Evolutionary conservation across 1,139 yeast genomes (phyloP), one percentile per base, ranked within the genome.

Genomic region (Geotrichum siamense): DNA sequence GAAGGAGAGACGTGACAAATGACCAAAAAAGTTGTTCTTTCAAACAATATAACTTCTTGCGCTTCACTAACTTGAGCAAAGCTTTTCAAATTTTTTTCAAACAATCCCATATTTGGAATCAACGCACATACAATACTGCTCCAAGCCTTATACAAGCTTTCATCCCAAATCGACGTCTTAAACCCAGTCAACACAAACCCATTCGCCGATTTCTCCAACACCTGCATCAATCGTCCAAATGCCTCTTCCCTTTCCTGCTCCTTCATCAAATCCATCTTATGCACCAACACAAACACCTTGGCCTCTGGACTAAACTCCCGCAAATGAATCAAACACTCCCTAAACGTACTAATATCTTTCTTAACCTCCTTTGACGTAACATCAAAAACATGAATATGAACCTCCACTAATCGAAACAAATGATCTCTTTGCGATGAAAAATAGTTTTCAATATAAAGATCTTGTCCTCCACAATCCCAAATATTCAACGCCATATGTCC

Each of bases 381-480:
- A 55, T 91, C 99, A 62, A 91, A 91, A 21, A 91, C 98, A 64
- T 89, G 95, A 52, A 93, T 91, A 35, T 91, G 72, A n/a, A 93
- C 97, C 61, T 91, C 96, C 19, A 91, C 96, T 84, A 86, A 86
- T 56, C 87, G 83, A 67, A 91, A 91, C 38, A 89, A 87, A 60
- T 85, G 94, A 60, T 84, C 94, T 59, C 89, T 75, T 60, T 89
- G 91, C 47, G 83, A 77, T 5, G 93, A 77, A 57, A 84, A 79
- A 61, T 91, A 91, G 64, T 87, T 89, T 59, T 89, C 96, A 85
- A 93, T 89, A 57, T 89, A 93, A 2, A 84, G 89, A 62, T 91
- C 97, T 63, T 91, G 99, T 2, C 72, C 70, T 54, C 98, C 99
- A 66, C 98, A 91, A 62, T 91, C 99, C 98, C 98, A 89, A 27